Conservation (phyloP, 2,329 filamentous ascomycete species). For the Neonectria hederae region DNA sequence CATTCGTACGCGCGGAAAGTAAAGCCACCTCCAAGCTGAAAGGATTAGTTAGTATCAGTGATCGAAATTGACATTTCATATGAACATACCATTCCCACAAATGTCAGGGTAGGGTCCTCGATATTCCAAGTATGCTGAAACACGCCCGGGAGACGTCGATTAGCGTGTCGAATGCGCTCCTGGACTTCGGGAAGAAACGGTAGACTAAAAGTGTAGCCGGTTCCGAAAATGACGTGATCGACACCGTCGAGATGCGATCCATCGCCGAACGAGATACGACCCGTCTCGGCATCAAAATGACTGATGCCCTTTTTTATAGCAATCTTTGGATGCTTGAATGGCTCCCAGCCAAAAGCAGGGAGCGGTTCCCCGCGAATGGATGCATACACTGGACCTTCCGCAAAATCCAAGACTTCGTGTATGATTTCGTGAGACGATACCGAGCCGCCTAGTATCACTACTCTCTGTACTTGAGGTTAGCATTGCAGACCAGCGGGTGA, state of each 20-base stretch:
- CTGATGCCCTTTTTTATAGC: constrained; percentile 18
- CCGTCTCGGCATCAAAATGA: constrained; percentile 15
- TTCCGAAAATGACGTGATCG: constrained; percentile 26
- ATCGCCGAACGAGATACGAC: constrained; percentile 22
- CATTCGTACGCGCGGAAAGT: constrained; percentile 38
- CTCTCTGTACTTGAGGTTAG: constrained; percentile 47
- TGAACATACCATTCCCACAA: constrained; percentile 22
- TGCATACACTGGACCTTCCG: constrained; percentile 1
- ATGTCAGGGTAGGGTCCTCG: constrained; percentile 24
- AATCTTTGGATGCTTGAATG: constrained; percentile 20
- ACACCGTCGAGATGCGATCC: constrained; percentile 9
- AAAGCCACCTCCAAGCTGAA: constrained; percentile 32
- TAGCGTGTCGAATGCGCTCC: constrained; percentile 7
- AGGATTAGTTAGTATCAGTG: background rate
- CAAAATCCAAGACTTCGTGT: constrained; percentile 53
- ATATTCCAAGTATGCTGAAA: constrained; percentile 27
- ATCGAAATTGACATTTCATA: background rate
- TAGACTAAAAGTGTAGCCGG: constrained; percentile 24
- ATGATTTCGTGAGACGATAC: constrained; percentile 67
- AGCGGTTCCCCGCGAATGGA: constrained; percentile 17
- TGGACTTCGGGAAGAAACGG: constrained; percentile 23
- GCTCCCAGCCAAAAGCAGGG: constrained; percentile 14
- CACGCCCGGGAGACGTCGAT: constrained; percentile 24
- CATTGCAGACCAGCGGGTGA: background rate
- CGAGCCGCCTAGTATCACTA: constrained; percentile 66